Conservation (phyloP, 371 early-diverging fungal genomes). For the Syncephalastrum contaminatum region DNA sequence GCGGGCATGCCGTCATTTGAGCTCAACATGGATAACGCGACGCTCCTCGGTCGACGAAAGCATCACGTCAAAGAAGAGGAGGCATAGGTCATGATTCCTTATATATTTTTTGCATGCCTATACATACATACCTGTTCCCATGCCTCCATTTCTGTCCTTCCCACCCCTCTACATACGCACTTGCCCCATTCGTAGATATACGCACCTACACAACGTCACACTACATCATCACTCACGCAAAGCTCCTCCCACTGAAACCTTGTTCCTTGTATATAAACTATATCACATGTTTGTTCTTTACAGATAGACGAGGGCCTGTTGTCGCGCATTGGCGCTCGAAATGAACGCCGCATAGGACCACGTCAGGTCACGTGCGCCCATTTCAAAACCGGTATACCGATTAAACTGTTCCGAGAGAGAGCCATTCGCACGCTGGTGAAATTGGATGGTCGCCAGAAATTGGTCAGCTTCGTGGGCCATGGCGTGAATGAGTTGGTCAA, state of each 20-base stretch:
- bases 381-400: conserved; percentile 51
- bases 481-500: conserved; percentile 19
- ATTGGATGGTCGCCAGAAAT: conserved; percentile 54
- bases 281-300: no score
- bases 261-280: no score
- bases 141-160: neutral
- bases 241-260: no score
- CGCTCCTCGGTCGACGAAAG: conserved; percentile 56
- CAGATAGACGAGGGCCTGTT: neutral
- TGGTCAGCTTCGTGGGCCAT: conserved; percentile 51
- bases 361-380: conserved; percentile 73
- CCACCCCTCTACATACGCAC: neutral
- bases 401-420: conserved; percentile 70
- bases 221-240: no score
- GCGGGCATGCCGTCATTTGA: conserved; percentile 30
- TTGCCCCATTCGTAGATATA: neutral
- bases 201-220: no score
- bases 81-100: neutral
- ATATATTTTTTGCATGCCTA: conserved; percentile 4
- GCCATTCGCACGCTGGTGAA: conserved; percentile 53
- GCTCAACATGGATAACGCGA: conserved; percentile 58
- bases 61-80: conserved; percentile 16
- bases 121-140: neutral
- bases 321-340: conserved; percentile 40
- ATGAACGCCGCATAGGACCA: conserved; percentile 75